phyloP scores from a whole-genome alignment of 1,284 basidiomycete species.

The Agroathelia rolfsii region DNA sequence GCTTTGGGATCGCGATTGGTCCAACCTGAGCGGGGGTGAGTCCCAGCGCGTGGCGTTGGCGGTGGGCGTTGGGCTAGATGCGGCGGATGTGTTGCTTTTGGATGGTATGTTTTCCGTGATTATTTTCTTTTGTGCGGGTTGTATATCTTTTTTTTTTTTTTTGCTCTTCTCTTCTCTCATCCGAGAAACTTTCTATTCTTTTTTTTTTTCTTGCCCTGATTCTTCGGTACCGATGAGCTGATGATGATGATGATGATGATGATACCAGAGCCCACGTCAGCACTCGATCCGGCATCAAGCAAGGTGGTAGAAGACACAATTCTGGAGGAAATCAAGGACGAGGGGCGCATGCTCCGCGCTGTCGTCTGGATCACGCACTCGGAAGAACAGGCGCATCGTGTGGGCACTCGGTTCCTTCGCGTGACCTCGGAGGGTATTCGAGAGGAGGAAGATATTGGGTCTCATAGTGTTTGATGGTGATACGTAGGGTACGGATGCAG shows the following conservation, averaged over 20 bases:
- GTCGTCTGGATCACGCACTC: slow-evolving; percentile 85
- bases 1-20: slow-evolving; percentile 74
- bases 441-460: no score
- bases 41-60: slow-evolving; percentile 74
- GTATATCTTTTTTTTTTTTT: no score
- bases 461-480: no score
- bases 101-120: slow-evolving; percentile 52
- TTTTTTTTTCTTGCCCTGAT: no score
- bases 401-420: slow-evolving; percentile 61
- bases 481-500: no score
- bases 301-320: slow-evolving; percentile 56
- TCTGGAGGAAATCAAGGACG: slow-evolving; percentile 36
- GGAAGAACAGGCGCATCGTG: slow-evolving; percentile 63
- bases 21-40: slow-evolving; percentile 74
- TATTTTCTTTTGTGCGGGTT: slow-evolving; percentile 3
- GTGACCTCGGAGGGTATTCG: slow-evolving; percentile 35
- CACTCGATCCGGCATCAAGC: slow-evolving; percentile 65
- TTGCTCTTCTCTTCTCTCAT: no score
- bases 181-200: no score
- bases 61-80: slow-evolving; percentile 59
- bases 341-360: slow-evolving; percentile 50
- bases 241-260: slow-evolving; percentile 5
- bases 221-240: not conserved
- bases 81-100: slow-evolving; percentile 72
- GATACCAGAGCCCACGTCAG: slow-evolving; percentile 75